A percentile compares a stretch with the other conserved stretches of the same genome.
Conservation (phyloP, 805 yeast genomes). For the Kodamaea neixiangensis region DNA sequence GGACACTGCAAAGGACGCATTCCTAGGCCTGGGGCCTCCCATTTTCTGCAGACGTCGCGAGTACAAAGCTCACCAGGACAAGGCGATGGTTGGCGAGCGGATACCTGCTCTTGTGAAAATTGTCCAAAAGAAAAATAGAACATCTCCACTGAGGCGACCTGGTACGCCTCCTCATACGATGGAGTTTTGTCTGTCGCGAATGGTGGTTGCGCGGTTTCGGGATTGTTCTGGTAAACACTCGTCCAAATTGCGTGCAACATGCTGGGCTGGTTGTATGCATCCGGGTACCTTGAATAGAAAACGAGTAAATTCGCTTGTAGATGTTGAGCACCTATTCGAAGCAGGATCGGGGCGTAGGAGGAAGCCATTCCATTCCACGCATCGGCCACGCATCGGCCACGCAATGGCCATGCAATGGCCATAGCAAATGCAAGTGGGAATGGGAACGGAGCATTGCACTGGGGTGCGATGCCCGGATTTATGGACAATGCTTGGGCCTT, state of each 20-base stretch:
- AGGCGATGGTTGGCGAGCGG: conserved; percentile 2
- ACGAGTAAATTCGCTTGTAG: background rate
- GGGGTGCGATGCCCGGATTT: too few species aligned
- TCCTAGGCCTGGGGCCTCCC: background rate
- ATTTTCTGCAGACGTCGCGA: background rate
- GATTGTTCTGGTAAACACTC: background rate
- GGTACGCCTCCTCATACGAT: conserved; percentile 4
- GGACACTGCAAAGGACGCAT: background rate
- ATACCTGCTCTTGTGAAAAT: background rate
- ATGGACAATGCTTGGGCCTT: too few species aligned
- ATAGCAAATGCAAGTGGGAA: too few species aligned
- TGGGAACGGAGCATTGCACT: too few species aligned
- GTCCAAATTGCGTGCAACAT: background rate
- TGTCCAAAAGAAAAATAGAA: conserved; percentile 1
- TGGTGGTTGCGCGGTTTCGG: background rate
- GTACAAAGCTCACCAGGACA: background rate
- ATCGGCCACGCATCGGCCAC: too few species aligned
- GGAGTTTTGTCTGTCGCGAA: too few species aligned
- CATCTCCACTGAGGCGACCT: conserved; percentile 1
- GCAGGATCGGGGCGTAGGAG: too few species aligned
- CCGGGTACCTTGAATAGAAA: background rate
- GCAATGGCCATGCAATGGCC: too few species aligned
- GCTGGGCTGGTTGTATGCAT: conserved; percentile 1
- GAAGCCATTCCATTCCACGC: too few species aligned
- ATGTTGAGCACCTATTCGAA: too few species aligned